A percentile compares a stretch with the other conserved stretches of the same genome.
Conservation (phyloP, 306 rosid genomes). For the Ammopiptanthus mongolicus region DNA sequence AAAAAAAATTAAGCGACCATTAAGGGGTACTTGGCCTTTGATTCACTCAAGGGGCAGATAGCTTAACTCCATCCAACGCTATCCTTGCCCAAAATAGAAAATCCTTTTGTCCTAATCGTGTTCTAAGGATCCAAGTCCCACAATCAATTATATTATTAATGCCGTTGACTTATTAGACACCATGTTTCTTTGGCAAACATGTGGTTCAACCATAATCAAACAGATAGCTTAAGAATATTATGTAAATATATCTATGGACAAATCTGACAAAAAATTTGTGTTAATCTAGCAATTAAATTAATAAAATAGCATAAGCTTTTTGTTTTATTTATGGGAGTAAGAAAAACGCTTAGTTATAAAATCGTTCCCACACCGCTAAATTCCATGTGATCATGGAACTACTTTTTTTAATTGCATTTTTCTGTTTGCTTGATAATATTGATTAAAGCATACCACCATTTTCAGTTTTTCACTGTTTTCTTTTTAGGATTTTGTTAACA, state of each 20-base stretch:
- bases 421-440: not conserved
- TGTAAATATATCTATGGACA: not conserved
- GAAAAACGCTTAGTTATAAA: not conserved
- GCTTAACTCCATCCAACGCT: not conserved
- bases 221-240: not conserved
- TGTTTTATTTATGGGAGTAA: not conserved
- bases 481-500: not conserved
- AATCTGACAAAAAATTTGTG: not conserved
- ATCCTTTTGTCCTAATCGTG: constrained; percentile 13
- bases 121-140: constrained; percentile 17
- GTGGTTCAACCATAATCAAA: not conserved
- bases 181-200: not conserved
- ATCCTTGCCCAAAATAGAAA: not conserved
- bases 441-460: not conserved
- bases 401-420: not conserved
- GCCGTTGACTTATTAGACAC: not conserved
- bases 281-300: not conserved
- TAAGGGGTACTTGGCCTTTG: constrained; percentile 45
- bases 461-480: not conserved
- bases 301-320: not conserved
- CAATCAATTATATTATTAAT: constrained; percentile 6
- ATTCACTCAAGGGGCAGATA: constrained; percentile 37
- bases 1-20: not conserved
- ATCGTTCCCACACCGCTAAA: not conserved
- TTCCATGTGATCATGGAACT: not conserved